phyloP scores from a whole-genome alignment of 1,139 yeast genomes.

The Geotrichum siamense region DNA sequence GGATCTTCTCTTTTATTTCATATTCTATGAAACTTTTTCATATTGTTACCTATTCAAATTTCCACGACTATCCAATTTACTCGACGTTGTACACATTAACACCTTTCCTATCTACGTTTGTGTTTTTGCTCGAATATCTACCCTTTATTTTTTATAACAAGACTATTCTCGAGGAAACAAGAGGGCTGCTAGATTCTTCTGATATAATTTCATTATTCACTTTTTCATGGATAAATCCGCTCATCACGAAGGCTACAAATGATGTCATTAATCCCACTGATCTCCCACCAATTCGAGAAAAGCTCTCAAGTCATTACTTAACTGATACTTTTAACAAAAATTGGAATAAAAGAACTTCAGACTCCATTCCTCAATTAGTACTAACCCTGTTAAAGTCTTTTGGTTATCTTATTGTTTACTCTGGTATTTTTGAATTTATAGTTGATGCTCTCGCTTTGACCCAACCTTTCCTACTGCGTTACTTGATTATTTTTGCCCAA shows the following conservation, averaged over 20 bases:
- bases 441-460: constrained; percentile 67
- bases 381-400: constrained; percentile 55
- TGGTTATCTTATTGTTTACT: constrained; percentile 55
- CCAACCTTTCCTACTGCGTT: constrained; percentile 74
- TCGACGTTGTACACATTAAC: constrained; percentile 15
- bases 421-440: constrained; percentile 58
- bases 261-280: constrained; percentile 64
- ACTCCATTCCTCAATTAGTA: constrained; percentile 51
- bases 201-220: constrained; percentile 70
- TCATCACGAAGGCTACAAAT: constrained; percentile 70
- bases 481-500: constrained; percentile 70
- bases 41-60: constrained; percentile 16
- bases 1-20: constrained; percentile 51
- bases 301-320: constrained; percentile 50
- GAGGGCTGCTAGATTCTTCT: constrained; percentile 48
- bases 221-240: constrained; percentile 79
- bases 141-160: constrained; percentile 16
- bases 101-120: constrained; percentile 5
- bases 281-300: constrained; percentile 66
- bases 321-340: constrained; percentile 40
- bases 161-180: constrained; percentile 4
- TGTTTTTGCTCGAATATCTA: constrained; percentile 16
- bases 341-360: constrained; percentile 48
- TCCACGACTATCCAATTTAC: constrained; percentile 8
- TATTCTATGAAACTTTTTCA: constrained; percentile 42